Percentiles rank a stretch among this genome's conserved stretches.
Evolutionary conservation across 139 green algal genomes (phyloP).

Genomic region (Desmodesmus armatus): DNA sequence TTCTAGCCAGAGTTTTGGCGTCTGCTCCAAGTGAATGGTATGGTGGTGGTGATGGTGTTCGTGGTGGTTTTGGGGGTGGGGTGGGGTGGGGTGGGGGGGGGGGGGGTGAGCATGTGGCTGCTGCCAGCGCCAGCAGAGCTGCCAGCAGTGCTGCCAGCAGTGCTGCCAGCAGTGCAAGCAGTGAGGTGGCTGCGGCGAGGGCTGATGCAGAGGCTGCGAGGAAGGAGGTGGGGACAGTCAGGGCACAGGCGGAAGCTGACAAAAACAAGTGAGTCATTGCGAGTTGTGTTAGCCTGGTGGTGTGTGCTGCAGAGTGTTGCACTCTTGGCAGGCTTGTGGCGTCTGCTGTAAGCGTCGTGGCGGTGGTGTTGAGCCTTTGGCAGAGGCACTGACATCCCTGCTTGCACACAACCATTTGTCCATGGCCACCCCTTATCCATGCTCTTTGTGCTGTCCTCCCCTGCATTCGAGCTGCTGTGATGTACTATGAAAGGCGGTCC

Average conservation of each 20-base stretch:
- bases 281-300: neutral
- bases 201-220: conserved; percentile 46
- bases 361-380: too few relatives aligned
- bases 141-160: conserved; percentile 19
- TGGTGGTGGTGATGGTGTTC: neutral
- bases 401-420: too few relatives aligned
- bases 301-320: too few relatives aligned
- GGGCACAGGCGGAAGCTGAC: conserved; percentile 7
- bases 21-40: too few relatives aligned
- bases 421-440: too few relatives aligned
- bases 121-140: conserved; percentile 26
- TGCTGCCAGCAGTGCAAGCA: conserved; percentile 29
- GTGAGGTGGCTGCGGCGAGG: conserved; percentile 45
- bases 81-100: conserved; percentile 16
- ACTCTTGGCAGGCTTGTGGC: too few relatives aligned
- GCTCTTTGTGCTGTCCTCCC: too few relatives aligned
- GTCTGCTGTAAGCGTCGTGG: too few relatives aligned
- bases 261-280: conserved; percentile 28
- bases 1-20: too few relatives aligned
- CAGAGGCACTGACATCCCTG: too few relatives aligned
- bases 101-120: conserved; percentile 38
- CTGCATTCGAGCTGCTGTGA: too few relatives aligned
- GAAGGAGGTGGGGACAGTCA: conserved; percentile 40
- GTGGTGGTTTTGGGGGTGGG: neutral
- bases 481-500: too few relatives aligned